A percentile compares a stretch with the other conserved stretches of the same genome.
phyloP scores from a whole-genome alignment of 75 land plant genomes.

The Selaginella tamariscina region DNA sequence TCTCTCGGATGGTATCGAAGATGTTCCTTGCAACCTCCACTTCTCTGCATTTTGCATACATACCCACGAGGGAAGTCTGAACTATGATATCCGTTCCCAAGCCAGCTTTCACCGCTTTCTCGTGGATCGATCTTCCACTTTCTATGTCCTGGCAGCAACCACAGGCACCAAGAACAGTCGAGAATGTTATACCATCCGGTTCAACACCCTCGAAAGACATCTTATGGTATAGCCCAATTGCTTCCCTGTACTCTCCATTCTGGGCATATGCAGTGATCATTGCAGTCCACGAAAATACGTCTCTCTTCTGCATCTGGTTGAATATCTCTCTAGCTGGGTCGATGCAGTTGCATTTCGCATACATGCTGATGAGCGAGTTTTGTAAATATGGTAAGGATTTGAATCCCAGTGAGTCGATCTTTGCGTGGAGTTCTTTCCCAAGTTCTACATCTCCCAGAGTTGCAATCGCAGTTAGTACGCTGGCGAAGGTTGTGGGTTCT shows the following conservation, averaged over 20 bases:
- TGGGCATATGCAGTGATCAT: no score
- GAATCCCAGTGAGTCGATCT: no score
- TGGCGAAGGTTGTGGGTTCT: no score
- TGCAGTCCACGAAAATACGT: no score
- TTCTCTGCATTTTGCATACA: constrained; percentile 23
- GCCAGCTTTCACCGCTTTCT: constrained; percentile 6
- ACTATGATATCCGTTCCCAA: constrained; percentile 13
- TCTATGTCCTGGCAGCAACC: not conserved
- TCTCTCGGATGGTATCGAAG: constrained; percentile 12
- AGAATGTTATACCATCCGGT: constrained; percentile 6
- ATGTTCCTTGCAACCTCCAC: constrained; percentile 8
- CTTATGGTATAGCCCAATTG: not conserved
- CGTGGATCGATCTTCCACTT: constrained; percentile 12
- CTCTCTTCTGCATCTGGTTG: no score
- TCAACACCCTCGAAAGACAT: not conserved
- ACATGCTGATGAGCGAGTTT: no score
- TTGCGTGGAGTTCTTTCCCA: no score
- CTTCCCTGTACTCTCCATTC: constrained; percentile 23
- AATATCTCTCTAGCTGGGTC: no score
- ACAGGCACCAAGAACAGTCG: constrained; percentile 4
- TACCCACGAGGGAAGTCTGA: constrained; percentile 17
- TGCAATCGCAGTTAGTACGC: no score
- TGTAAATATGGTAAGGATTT: no score
- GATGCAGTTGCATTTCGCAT: no score
- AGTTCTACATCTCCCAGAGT: no score